Conservation (phyloP, 768 basidiomycete species). For the Termitomyces eurrhizus region DNA sequence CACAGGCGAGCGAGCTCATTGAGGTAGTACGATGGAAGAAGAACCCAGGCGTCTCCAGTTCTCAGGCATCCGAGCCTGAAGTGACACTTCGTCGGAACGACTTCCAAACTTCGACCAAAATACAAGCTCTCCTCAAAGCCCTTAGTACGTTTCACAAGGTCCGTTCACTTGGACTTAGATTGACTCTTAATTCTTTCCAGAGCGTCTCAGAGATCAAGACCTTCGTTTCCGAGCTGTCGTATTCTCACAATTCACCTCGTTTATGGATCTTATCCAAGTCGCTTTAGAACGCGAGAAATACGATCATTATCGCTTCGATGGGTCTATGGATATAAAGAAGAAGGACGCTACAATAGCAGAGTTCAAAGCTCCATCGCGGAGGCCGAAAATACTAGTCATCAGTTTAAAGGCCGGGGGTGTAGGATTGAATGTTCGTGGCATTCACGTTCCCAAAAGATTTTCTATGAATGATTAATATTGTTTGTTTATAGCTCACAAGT, state of each 20-base stretch:
- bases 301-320: slow-evolving; percentile 81
- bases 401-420: slow-evolving; percentile 92
- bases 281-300: slow-evolving; percentile 67
- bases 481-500: slow-evolving; percentile 51
- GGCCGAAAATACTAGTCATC: slow-evolving; percentile 72
- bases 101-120: slow-evolving; percentile 87
- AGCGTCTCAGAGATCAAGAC: slow-evolving; percentile 64
- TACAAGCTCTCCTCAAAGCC: slow-evolving; percentile 75
- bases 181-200: slow-evolving; percentile 25
- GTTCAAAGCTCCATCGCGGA: slow-evolving; percentile 67
- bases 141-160: slow-evolving; percentile 45
- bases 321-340: slow-evolving; percentile 86
- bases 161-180: background rate
- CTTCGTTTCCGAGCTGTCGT: slow-evolving; percentile 80
- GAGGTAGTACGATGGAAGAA: slow-evolving; percentile 50
- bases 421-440: slow-evolving; percentile 64
- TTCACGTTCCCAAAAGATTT: background rate
- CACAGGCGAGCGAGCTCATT: slow-evolving; percentile 58
- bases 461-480: slow-evolving; percentile 1
- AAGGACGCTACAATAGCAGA: slow-evolving; percentile 69
- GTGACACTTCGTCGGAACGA: slow-evolving; percentile 73
- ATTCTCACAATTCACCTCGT: slow-evolving; percentile 89
- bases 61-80: slow-evolving; percentile 35
- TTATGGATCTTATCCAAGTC: slow-evolving; percentile 76
- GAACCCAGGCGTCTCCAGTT: slow-evolving; percentile 19